Evolutionary conservation across 148 eudicot species (phyloP), one percentile per base, ranked within the genome.

Genomic region (Rhododendron williamsianum): DNA sequence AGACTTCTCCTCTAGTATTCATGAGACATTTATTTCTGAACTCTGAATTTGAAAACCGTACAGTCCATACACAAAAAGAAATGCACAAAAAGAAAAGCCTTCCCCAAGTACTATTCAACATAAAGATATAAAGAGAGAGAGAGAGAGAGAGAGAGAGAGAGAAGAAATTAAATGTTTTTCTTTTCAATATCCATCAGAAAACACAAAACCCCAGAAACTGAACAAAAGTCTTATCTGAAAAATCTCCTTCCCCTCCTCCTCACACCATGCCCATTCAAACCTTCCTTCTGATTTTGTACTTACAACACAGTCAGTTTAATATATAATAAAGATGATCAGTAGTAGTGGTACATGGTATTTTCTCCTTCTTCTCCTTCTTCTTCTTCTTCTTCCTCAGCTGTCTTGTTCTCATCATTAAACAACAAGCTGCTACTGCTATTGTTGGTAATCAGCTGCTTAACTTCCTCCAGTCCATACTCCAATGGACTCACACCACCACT

Each of bases 371-470:
- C 45, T 41, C 1, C 45, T 41, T 3, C 72, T 21, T 63, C 71
- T 69, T 71, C 76, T 12, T 71, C 76, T 3, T 71, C 76, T 25
- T 25, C 73, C 33, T 25, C 73, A n/a, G 33, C 2, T 30, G 76
- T 33, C 76, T 71, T 71, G 21, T 30, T 71, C 30, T 71, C 76
- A 30, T 71, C 76, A 71, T 71, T 71, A 71, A 71, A 71, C 38
- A 71, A 30, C 19, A 71, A 25, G 69, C 71, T 49, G 52, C 33
- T 51, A 4, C 60, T 30, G 38, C 19, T 83, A 12, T 25, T 67
- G 13, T 13, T 89, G n/a, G 27, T 81, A 60, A 88, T 84, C 38
- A 90, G 85, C 63, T 87, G 84, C 85, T 87, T 90, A 35, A 87
- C 87, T 86, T 90, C 90, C 84, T 86, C 76, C 35, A 71, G 76